phyloP scores from a whole-genome alignment of 2,329 filamentous ascomycete genomes.

The Cladobotryum protrusum region DNA sequence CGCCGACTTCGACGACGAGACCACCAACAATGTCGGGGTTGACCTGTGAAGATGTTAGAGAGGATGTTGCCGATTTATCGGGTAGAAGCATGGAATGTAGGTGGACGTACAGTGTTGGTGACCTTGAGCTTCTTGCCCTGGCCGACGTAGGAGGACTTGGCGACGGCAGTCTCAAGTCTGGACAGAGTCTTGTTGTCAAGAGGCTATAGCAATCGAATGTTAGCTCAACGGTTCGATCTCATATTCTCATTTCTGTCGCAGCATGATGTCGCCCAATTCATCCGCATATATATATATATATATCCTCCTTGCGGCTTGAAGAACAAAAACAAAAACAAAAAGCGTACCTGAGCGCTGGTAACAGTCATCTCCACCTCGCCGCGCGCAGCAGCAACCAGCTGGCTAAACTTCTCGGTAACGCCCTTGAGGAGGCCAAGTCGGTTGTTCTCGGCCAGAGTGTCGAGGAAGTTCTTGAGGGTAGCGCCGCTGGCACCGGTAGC shows the following conservation, averaged over 20 bases:
- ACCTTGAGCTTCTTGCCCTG: conserved; percentile 98
- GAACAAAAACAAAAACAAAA: too few relatives aligned
- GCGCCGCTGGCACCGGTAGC: conserved; percentile 66
- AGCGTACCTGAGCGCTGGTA: conserved; percentile 77
- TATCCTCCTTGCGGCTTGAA: background rate
- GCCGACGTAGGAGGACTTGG: conserved; percentile 83
- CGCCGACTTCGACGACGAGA: conserved; percentile 90
- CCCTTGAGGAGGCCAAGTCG: conserved; percentile 74
- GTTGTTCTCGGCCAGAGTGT: conserved; percentile 93
- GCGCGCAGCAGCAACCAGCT: conserved; percentile 79
- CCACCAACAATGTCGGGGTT: conserved; percentile 93
- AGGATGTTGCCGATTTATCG: background rate
- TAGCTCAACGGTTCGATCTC: conserved; percentile 11
- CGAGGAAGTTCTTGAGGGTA: conserved; percentile 90
- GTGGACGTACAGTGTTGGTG: conserved; percentile 66
- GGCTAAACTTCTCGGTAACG: conserved; percentile 79
- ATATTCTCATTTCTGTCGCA: background rate
- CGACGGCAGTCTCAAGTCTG: conserved; percentile 79
- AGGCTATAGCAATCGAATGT: conserved; percentile 43
- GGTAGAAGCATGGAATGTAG: background rate
- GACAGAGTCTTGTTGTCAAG: conserved; percentile 81
- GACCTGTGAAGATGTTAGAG: conserved; percentile 48
- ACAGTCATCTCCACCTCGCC: conserved; percentile 93
- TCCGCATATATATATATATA: background rate
- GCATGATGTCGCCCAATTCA: background rate